A percentile compares a stretch with the other conserved stretches of the same genome.
Conservation (phyloP, 1,284 basidiomycete genomes). For the Heterobasidion irregulare region DNA sequence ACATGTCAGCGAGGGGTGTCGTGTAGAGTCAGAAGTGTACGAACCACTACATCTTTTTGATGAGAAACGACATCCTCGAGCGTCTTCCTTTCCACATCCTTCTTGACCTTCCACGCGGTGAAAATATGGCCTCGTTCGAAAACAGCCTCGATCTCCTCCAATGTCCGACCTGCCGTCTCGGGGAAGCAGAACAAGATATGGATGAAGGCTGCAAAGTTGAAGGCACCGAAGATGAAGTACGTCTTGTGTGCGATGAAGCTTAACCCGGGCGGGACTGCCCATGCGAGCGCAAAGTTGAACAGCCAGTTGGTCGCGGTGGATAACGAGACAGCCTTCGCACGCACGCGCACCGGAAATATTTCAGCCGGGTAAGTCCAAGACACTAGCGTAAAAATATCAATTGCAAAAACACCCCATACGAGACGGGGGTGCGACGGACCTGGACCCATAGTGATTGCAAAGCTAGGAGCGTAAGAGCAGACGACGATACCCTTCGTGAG, state of each 20-base stretch:
- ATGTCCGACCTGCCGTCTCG: slow-evolving; percentile 62
- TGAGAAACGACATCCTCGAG: slow-evolving; percentile 30
- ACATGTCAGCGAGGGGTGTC: too few relatives aligned
- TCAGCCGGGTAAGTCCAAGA: slow-evolving; percentile 57
- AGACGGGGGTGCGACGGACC: neutral
- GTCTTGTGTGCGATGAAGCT: slow-evolving; percentile 33
- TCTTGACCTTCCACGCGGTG: slow-evolving; percentile 62
- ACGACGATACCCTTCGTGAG: slow-evolving; percentile 67
- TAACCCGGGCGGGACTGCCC: slow-evolving; percentile 31
- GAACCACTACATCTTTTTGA: too few relatives aligned
- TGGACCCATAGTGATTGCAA: slow-evolving; percentile 2
- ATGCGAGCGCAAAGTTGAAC: slow-evolving; percentile 69
- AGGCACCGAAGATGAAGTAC: slow-evolving; percentile 70
- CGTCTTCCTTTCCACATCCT: slow-evolving; percentile 55
- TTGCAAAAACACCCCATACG: neutral
- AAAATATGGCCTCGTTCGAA: slow-evolving; percentile 64
- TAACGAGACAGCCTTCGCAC: slow-evolving; percentile 66
- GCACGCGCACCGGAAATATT: slow-evolving; percentile 61
- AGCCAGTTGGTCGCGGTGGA: slow-evolving; percentile 55
- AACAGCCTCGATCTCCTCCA: slow-evolving; percentile 72
- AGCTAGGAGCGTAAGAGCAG: slow-evolving; percentile 44
- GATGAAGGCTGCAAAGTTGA: slow-evolving; percentile 65
- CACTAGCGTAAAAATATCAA: too few relatives aligned
- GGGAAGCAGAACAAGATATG: slow-evolving; percentile 71
- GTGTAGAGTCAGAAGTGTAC: too few relatives aligned